Base-by-base conservation (phyloP, 192 early-diverging fungal genomes). In the Coemansia sp. region DNA sequence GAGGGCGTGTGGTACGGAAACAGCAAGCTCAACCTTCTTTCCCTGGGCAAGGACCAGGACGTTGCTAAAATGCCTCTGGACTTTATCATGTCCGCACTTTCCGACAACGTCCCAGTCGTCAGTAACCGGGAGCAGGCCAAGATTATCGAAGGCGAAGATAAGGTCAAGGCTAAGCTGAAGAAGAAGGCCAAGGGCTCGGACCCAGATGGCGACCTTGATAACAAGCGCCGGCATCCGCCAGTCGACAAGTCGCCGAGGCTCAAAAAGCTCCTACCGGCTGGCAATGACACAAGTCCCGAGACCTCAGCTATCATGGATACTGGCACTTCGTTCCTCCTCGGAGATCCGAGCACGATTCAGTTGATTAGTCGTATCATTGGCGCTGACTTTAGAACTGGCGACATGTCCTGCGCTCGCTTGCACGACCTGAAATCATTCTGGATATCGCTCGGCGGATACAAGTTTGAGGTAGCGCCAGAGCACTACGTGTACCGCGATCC, bases 281-380 rank as follows among this genome's bases (percentile, higher is more conserved):
- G 46, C 24, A 24, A 61, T 9, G 55, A 68, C 49, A 61, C 62
- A 13, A 65, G 34, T 24, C 80, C 80, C 41, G 80, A 82, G 51
- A 77, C 80, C 20, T 82, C 81, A 1, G 82, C 82, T 6, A 84
- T 84, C 47, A 75, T 84, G 67, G 82, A 84, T 31, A 84, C 82
- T 0, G 82, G 82, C 20, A 84, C 82, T 2, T 79, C 82, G 38
- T 84, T 79, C 51, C 54, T 84, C 60, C 82, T 84, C 12, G 82
- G 82, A 41, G 82, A 84, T 43, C 76, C 74, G 5, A 78, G 65
- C 63, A 71, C 82, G 5, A 79, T 84, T 38, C 74, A 79, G 71
- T 71, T 78, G 18, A 84, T 84, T 31, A 84, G 77, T 43, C 76
- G 77, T n/a, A 84, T 84, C 52, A 84, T 84, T n/a, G 82, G 82